These are phyloP conservation scores for Erigeron canadensis DNA, from an alignment of 129 eudicot genomes.

Conservation along the genomic window DNA sequence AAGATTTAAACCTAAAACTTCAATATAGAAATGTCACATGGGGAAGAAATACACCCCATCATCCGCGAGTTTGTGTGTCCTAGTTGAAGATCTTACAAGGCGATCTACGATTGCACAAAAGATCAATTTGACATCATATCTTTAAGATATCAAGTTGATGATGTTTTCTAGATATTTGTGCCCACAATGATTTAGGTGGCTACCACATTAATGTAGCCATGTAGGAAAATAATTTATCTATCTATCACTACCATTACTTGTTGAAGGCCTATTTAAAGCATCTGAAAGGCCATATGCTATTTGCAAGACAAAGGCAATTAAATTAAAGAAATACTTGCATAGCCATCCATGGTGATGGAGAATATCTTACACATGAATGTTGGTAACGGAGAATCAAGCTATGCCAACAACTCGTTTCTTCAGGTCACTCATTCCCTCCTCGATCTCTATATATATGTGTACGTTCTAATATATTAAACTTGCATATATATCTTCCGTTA, in stretches of 20 bases:
- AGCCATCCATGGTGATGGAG: conserved; percentile 21
- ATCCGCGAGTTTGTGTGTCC: too few relatives aligned
- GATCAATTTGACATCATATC: too few relatives aligned
- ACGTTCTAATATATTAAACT: not conserved
- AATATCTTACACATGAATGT: conserved; percentile 21
- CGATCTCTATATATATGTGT: too few relatives aligned
- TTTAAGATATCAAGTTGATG: too few relatives aligned
- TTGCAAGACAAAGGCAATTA: not conserved
- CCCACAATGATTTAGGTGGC: too few relatives aligned
- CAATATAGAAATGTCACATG: too few relatives aligned
- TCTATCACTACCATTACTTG: not conserved
- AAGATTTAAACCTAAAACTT: too few relatives aligned
- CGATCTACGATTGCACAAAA: too few relatives aligned
- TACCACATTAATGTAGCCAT: not conserved
- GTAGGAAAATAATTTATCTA: not conserved
- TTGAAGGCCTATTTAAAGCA: not conserved
- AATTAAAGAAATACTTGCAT: not conserved
- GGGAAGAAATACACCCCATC: too few relatives aligned
- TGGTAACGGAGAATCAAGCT: conserved; percentile 29
- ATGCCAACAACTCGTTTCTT: conserved; percentile 20
- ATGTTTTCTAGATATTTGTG: too few relatives aligned
- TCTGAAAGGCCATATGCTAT: not conserved
- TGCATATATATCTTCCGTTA: too few relatives aligned
- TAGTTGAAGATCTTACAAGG: too few relatives aligned
- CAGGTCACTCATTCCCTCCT: conserved; percentile 14